Evolutionary conservation across 164 flowering plant species (phyloP).

Genomic region (Paratinospora sagittata): DNA sequence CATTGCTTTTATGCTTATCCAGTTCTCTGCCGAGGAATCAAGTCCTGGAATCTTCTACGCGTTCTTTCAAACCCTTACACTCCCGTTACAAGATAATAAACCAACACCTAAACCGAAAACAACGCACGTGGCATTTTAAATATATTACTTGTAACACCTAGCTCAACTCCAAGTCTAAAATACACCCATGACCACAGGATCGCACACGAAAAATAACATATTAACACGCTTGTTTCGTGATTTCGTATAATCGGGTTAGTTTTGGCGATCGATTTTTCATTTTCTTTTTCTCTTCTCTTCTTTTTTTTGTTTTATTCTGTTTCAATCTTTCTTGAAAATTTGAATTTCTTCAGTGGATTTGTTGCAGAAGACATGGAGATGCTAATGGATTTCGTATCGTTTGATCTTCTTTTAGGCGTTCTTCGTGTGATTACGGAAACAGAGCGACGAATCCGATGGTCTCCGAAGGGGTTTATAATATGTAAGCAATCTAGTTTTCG

Average conservation of each 20-base stretch:
- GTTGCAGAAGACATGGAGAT: constrained; percentile 11
- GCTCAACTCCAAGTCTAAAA: too few species aligned
- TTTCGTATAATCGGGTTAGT: not conserved
- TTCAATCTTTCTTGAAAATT: not conserved
- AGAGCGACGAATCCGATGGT: constrained; percentile 11
- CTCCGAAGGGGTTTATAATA: constrained; percentile 1
- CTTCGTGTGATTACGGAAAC: constrained; percentile 8
- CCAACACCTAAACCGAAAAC: not conserved
- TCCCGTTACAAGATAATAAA: not conserved
- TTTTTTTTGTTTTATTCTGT: not conserved
- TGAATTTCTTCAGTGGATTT: not conserved
- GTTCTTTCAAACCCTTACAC: not conserved
- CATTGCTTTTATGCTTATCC: too few species aligned
- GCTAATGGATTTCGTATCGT: constrained; percentile 12
- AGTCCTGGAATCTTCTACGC: not conserved
- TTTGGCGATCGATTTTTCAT: not conserved
- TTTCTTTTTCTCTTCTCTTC: not conserved
- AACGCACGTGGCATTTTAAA: not conserved
- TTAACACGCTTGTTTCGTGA: too few species aligned
- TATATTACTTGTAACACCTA: too few species aligned
- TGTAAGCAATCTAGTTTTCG: constrained; percentile 2
- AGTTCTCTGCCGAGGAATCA: too few species aligned
- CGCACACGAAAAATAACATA: too few species aligned
- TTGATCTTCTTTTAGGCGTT: not conserved
- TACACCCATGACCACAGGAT: too few species aligned